Evolutionary conservation across 1,284 basidiomycete genomes (phyloP).

Genomic region (Malassezia pachydermatis): DNA sequence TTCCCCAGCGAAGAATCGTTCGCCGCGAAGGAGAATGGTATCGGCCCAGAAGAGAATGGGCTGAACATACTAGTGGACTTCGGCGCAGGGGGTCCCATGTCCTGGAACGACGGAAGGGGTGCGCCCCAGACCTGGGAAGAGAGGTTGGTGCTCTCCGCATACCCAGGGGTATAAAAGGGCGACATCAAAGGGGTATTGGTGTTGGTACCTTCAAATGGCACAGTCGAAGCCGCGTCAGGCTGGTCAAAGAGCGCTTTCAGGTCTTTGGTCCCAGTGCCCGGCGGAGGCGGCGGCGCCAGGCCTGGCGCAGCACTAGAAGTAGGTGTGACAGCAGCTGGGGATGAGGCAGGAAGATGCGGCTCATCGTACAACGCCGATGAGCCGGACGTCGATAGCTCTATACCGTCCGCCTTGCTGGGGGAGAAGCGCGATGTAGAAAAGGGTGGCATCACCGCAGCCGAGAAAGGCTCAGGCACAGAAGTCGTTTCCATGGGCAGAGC

Average conservation of each 20-base stretch:
- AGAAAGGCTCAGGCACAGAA: neutral
- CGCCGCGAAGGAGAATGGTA: slow-evolving; percentile 11
- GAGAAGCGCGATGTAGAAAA: slow-evolving; percentile 77
- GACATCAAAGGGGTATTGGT: slow-evolving; percentile 22
- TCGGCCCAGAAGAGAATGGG: slow-evolving; percentile 10
- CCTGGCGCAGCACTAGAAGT: slow-evolving; percentile 67
- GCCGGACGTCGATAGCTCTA: neutral
- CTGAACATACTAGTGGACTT: slow-evolving; percentile 14
- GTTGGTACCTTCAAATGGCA: slow-evolving; percentile 27
- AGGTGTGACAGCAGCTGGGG: too few relatives aligned
- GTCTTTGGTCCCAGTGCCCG: slow-evolving; percentile 60
- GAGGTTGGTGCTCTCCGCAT: slow-evolving; percentile 27
- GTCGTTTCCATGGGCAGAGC: too few relatives aligned
- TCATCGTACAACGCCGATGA: neutral
- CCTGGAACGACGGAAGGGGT: slow-evolving; percentile 24
- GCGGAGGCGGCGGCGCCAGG: slow-evolving; percentile 60
- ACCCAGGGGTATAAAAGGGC: slow-evolving; percentile 38
- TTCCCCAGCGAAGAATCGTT: slow-evolving; percentile 1
- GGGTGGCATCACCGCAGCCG: slow-evolving; percentile 66
- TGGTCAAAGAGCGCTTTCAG: slow-evolving; percentile 80
- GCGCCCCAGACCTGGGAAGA: slow-evolving; percentile 42
- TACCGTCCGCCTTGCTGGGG: slow-evolving; percentile 11
- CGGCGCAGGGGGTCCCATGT: slow-evolving; percentile 18
- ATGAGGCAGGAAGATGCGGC: too few relatives aligned
- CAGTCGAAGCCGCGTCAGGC: slow-evolving; percentile 15